phyloP scores from a whole-genome alignment of 202 grass and related monocot genomes.

The Schoenoplectus triqueter region DNA sequence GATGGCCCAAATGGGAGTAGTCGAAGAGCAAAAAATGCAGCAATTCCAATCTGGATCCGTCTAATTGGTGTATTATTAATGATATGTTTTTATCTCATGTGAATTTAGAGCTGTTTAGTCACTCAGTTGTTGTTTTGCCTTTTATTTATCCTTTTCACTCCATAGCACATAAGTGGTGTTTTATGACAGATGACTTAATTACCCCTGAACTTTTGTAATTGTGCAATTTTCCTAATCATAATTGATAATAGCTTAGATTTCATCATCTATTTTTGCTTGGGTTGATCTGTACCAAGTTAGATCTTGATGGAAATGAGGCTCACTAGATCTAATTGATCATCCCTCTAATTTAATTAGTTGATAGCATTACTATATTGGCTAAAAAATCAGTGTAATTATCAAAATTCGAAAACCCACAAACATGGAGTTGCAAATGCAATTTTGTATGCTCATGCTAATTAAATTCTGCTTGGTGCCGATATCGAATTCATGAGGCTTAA shows the following conservation, averaged over 20 bases:
- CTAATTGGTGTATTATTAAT: neutral
- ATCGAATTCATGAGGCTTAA: too few relatives aligned
- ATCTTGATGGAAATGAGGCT: neutral
- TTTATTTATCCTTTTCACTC: neutral
- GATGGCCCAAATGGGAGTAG: constrained; percentile 5
- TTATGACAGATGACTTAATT: neutral
- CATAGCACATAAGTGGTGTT: neutral
- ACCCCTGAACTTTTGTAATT: neutral
- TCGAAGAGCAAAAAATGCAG: constrained; percentile 14
- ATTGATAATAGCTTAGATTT: neutral
- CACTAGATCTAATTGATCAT: neutral
- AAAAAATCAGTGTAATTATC: too few relatives aligned
- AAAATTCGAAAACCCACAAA: too few relatives aligned
- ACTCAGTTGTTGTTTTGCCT: neutral
- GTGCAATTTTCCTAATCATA: neutral
- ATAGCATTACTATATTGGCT: too few relatives aligned
- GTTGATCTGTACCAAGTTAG: neutral
- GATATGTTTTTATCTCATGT: neutral
- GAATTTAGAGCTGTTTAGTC: neutral
- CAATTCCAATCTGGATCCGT: constrained; percentile 13
- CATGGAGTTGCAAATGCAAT: too few relatives aligned
- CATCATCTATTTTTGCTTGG: neutral
- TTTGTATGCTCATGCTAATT: too few relatives aligned
- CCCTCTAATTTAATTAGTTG: too few relatives aligned
- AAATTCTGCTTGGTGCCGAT: too few relatives aligned